A percentile compares a stretch with the other conserved stretches of the same genome.
Conservation (phyloP, 257 asterid species). For the Solanum medicagineum region DNA sequence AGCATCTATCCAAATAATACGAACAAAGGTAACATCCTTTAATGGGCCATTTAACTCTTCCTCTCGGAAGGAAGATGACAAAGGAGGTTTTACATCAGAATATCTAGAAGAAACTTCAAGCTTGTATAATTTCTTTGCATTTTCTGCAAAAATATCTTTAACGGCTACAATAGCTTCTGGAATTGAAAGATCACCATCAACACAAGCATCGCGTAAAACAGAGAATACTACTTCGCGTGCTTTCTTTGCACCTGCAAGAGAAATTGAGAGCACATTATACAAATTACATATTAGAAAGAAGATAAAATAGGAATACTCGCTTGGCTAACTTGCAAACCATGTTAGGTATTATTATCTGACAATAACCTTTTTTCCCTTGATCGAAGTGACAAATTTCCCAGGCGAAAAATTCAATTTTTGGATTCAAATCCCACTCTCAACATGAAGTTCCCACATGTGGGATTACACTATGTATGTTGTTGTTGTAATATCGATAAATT, state of each 20-base stretch:
- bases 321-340: neutral
- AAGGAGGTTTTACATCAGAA: slow-evolving; percentile 11
- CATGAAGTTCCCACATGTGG: too few species aligned
- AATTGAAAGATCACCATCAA: slow-evolving; percentile 70
- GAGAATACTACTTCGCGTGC: slow-evolving; percentile 75
- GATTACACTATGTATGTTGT: too few species aligned
- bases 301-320: neutral
- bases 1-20: slow-evolving; percentile 76
- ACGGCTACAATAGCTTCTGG: slow-evolving; percentile 72
- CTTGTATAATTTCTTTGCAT: slow-evolving; percentile 59
- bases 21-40: slow-evolving; percentile 43
- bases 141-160: slow-evolving; percentile 52
- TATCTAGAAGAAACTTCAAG: slow-evolving; percentile 27
- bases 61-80: slow-evolving; percentile 13
- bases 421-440: too few species aligned
- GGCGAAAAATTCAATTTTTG: too few species aligned
- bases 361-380: neutral
- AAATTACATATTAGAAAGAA: neutral
- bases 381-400: neutral
- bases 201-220: slow-evolving; percentile 75
- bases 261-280: neutral
- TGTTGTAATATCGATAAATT: neutral
- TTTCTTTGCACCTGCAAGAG: slow-evolving; percentile 63
- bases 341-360: neutral
- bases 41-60: slow-evolving; percentile 5